phyloP scores from a whole-genome alignment of 2,329 filamentous ascomycete genomes.

The Exophiala aquamarina region DNA sequence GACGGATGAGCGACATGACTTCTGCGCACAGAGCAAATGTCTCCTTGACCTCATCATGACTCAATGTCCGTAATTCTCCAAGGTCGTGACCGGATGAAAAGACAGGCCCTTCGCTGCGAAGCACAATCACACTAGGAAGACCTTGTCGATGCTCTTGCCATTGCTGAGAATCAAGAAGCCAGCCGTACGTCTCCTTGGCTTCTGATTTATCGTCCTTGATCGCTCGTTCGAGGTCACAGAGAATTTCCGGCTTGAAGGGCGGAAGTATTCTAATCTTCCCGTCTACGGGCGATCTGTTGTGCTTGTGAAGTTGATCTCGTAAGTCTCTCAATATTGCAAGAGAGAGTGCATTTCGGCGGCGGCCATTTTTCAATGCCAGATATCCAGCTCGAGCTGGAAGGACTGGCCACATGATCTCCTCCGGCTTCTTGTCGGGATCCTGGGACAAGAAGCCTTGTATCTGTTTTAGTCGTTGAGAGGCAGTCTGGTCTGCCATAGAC shows the following conservation, averaged over 20 bases:
- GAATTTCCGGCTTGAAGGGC: conserved; percentile 24
- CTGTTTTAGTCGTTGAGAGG: conserved; percentile 1
- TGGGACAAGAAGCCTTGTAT: neutral
- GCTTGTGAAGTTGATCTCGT: conserved; percentile 22
- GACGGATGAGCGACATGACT: conserved; percentile 27
- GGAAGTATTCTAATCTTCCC: conserved; percentile 24
- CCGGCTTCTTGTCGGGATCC: too few species aligned
- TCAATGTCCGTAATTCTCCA: conserved; percentile 21
- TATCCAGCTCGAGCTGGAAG: conserved; percentile 24
- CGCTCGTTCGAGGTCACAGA: conserved; percentile 23
- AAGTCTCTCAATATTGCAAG: conserved; percentile 26
- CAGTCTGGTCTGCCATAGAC: neutral
- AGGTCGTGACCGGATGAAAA: conserved; percentile 29
- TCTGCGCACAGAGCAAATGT: conserved; percentile 28
- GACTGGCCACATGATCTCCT: conserved; percentile 13
- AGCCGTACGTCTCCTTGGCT: conserved; percentile 20
- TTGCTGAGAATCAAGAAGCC: conserved; percentile 22
- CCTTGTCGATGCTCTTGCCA: conserved; percentile 25
- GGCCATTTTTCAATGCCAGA: conserved; percentile 23
- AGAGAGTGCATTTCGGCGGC: conserved; percentile 25
- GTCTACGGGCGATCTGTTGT: conserved; percentile 26
- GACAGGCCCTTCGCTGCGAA: conserved; percentile 26
- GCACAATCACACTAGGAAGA: conserved; percentile 26
- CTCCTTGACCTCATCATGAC: conserved; percentile 28
- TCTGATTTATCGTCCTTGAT: conserved; percentile 8